Conservation (phyloP, 202 grass and related monocot genomes). For the Hordeum pubiflorum region DNA sequence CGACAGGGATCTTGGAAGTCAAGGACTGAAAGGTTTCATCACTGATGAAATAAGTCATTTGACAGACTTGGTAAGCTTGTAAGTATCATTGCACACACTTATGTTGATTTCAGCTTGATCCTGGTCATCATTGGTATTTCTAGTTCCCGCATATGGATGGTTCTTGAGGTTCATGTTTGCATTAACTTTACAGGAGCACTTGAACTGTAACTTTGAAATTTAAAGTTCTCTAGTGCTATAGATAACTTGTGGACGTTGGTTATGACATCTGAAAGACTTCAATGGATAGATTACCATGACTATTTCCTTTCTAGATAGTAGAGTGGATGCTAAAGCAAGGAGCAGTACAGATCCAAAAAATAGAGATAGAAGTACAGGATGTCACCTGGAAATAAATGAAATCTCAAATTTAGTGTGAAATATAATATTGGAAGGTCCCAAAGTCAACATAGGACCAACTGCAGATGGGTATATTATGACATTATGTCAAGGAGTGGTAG, state of each 20-base stretch:
- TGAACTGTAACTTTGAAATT: background rate
- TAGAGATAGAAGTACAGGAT: background rate
- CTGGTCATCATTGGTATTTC: background rate
- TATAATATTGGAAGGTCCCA: background rate
- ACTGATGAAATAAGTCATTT: conserved; percentile 78
- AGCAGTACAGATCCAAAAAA: background rate
- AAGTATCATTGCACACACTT: conserved; percentile 69
- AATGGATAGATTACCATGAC: background rate
- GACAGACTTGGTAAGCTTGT: conserved; percentile 97
- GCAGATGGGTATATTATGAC: conserved; percentile 1
- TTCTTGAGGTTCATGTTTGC: background rate
- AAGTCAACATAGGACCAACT: background rate
- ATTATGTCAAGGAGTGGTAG: conserved; percentile 7
- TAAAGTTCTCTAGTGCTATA: background rate
- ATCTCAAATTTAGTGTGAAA: background rate
- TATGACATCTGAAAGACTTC: background rate
- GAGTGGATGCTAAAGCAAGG: background rate
- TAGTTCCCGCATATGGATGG: background rate
- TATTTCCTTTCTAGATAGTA: background rate
- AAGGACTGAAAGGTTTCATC: conserved; percentile 83
- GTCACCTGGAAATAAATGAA: background rate
- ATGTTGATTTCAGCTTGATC: conserved; percentile 5
- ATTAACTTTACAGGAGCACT: background rate
- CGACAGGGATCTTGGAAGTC: conserved; percentile 69
- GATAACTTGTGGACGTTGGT: background rate